Base-by-base conservation (phyloP, 345 rosid species). In the Triadica sebifera region DNA sequence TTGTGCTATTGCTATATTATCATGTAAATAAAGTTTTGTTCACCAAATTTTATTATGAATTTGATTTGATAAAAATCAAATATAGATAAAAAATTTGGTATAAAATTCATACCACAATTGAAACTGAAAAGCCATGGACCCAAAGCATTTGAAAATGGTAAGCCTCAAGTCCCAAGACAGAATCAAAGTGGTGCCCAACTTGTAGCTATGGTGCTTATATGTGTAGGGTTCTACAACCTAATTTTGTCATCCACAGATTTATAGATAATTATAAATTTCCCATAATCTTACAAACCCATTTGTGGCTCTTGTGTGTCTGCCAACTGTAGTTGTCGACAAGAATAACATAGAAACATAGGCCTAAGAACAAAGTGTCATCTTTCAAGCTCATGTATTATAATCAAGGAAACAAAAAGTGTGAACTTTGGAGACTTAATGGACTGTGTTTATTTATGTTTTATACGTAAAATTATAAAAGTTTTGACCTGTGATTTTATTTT, bases 401-500 rank as follows among this genome's bases (percentile, higher is more conserved):
- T 1, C 0, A 67, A 9, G 17, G n/a, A 39, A 37, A 67, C 67
- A 74, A 50, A 66, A 29, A 74, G 55, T 56, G 72, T 63, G 73
- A 75, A 70, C 46, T 78, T 64, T 66, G 73, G 57, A 22, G 29
- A 73, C 15, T 41, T 38, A 49, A 16, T 57, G 67, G 34, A 34
- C 70, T 16, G 11, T 43, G 24, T 37, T 43, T 3, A 46, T 65
- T 17, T 16, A 17, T 17, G 16, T 64, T 22, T 55, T 67, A 17
- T 17, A 38, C 17, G 67, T 20, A 57, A 16, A 78, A 81, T 67
- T 20, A 52, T 41, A 51, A 19, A 46, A 58, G 19, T 22, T 75
- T 75, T 74, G 77, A 71, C 79, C 65, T 29, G 60, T 45, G 75
- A 68, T 50, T 62, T 6, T 19, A 46, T 15, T 61, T 55, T 17